Conservation (phyloP, 228 moss, liverwort and hornwort genomes). For the Sphagnum fallax region DNA sequence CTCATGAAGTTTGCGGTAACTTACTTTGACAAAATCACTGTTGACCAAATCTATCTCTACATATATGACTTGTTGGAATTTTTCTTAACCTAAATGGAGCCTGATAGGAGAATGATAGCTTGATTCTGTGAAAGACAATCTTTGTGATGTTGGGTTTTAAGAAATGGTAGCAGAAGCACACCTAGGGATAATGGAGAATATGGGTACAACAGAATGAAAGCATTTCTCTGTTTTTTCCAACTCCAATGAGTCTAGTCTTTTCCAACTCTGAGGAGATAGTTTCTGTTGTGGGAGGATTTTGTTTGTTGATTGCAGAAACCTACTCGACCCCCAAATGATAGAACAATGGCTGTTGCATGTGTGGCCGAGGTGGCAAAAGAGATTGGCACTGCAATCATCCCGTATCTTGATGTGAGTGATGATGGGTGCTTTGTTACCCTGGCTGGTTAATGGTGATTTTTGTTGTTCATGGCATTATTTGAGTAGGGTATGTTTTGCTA, state of each 20-base stretch:
- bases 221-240: not conserved
- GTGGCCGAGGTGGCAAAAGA: conserved; percentile 95
- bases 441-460: not conserved
- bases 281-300: not conserved
- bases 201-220: too few relatives aligned
- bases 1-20: conserved; percentile 94
- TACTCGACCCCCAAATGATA: conserved; percentile 76
- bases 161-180: too few relatives aligned
- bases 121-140: too few relatives aligned
- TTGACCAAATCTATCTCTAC: not conserved
- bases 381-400: conserved; percentile 65
- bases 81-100: not conserved
- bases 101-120: not conserved
- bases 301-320: conserved; percentile 45
- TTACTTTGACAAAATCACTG: not conserved
- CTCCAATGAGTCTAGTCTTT: not conserved
- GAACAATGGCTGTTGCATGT: conserved; percentile 97
- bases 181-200: too few relatives aligned
- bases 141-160: too few relatives aligned
- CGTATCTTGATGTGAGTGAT: conserved; percentile 70
- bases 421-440: not conserved
- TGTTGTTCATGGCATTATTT: not conserved
- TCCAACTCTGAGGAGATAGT: not conserved
- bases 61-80: not conserved
- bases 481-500: not conserved